Conservation (phyloP, 768 basidiomycete species). For the Tylopilus subfusipes region DNA sequence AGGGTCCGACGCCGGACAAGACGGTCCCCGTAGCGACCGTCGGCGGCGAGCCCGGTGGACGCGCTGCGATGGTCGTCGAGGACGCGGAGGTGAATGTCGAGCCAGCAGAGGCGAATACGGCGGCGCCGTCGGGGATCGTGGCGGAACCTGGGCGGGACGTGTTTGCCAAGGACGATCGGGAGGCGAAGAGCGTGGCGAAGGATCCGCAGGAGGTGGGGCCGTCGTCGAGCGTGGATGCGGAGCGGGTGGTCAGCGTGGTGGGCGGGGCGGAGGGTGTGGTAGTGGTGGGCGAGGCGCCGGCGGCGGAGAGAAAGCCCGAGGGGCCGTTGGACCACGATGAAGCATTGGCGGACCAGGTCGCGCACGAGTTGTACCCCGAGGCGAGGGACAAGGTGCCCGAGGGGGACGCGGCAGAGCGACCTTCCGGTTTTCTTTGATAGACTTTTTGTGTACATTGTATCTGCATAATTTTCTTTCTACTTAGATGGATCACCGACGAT, state of each 20-base stretch:
- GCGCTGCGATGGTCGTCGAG: conserved; percentile 51
- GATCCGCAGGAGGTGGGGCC: neutral
- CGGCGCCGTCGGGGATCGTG: conserved; percentile 45
- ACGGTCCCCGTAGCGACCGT: conserved; percentile 43
- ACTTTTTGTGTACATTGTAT: no score
- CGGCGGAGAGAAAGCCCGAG: conserved; percentile 20
- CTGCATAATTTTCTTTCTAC: no score
- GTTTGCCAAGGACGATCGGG: conserved; percentile 53
- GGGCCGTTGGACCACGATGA: conserved; percentile 50
- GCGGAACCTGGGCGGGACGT: conserved; percentile 75
- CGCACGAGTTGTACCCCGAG: conserved; percentile 51
- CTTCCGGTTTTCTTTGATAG: no score
- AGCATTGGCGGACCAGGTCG: conserved; percentile 48
- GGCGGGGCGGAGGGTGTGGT: neutral
- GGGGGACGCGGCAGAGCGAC: neutral
- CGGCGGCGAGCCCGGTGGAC: conserved; percentile 52
- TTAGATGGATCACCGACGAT: no score
- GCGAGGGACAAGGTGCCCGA: conserved; percentile 15
- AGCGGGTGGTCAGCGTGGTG: conserved; percentile 38
- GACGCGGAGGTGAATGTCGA: conserved; percentile 25
- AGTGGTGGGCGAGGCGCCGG: neutral
- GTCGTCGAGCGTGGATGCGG: conserved; percentile 1
- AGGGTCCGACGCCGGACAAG: conserved; percentile 38
- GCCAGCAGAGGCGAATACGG: conserved; percentile 32
- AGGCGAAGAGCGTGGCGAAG: conserved; percentile 42